Evolutionary conservation across 2,329 filamentous ascomycete species (phyloP).

Genomic region (Xylaria multiplex): DNA sequence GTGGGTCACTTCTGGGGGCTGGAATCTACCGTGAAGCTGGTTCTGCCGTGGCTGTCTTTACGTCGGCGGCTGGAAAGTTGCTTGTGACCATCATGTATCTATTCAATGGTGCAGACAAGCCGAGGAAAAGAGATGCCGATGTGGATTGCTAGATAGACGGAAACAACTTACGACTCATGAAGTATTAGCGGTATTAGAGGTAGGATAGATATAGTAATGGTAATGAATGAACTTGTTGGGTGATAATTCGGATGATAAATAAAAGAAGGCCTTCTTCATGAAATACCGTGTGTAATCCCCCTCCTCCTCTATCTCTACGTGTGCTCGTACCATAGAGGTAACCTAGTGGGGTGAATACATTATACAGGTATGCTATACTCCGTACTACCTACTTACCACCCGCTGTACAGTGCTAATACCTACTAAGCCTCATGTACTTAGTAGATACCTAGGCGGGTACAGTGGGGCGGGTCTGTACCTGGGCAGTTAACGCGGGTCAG

Average conservation of each 20-base stretch:
- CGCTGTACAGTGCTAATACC: too few species aligned
- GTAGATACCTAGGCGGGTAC: conserved; percentile 15
- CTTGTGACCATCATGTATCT: conserved; percentile 58
- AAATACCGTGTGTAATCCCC: background rate
- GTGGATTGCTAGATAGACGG: conserved; percentile 25
- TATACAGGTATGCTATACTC: too few species aligned
- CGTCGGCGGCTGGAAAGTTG: conserved; percentile 58
- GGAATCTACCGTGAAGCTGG: conserved; percentile 57
- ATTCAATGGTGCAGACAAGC: conserved; percentile 54
- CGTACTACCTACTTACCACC: too few species aligned
- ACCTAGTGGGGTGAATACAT: too few species aligned
- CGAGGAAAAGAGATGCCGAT: conserved; percentile 37
- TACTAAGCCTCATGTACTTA: too few species aligned
- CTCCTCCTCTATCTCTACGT: too few species aligned
- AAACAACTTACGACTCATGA: conserved; percentile 17
- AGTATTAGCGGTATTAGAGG: conserved; percentile 7
- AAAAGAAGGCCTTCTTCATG: background rate
- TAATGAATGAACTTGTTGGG: conserved; percentile 1
- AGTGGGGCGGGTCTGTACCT: conserved; percentile 29
- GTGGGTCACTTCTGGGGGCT: conserved; percentile 63
- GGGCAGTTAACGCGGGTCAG: conserved; percentile 19
- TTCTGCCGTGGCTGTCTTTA: conserved; percentile 55
- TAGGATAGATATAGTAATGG: conserved; percentile 11
- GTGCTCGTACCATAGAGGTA: too few species aligned
- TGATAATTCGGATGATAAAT: background rate